These are phyloP conservation scores for Cordyceps cateniannulata DNA, from an alignment of 2,329 filamentous ascomycete species.

Conservation along the genomic window DNA sequence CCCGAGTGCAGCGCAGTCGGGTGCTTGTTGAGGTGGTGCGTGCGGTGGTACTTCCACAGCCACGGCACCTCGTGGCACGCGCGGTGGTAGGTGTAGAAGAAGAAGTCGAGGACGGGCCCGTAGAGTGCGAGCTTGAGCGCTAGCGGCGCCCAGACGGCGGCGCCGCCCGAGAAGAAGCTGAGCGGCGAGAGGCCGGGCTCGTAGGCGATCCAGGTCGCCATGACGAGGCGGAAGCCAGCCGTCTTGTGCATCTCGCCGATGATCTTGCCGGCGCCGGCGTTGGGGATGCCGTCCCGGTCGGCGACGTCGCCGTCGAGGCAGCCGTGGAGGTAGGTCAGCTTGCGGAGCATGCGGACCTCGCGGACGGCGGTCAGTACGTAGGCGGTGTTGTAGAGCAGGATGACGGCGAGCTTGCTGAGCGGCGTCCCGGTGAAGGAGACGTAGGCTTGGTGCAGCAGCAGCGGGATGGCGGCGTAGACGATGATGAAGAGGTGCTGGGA, in stretches of 20 bases:
- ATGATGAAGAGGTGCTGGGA: conserved; percentile 27
- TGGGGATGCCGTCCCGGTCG: conserved; percentile 28
- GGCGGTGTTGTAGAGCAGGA: conserved; percentile 23
- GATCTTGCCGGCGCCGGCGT: conserved; percentile 22
- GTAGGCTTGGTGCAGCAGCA: conserved; percentile 20
- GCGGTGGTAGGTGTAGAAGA: conserved; percentile 36
- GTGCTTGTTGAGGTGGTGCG: conserved; percentile 39
- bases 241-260: conserved; percentile 21
- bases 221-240: conserved; percentile 19
- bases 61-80: conserved; percentile 33
- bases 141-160: conserved; percentile 21
- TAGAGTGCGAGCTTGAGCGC: conserved; percentile 27
- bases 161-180: not conserved
- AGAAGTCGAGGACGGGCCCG: conserved; percentile 34
- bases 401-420: conserved; percentile 11
- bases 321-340: conserved; percentile 25
- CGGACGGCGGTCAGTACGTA: conserved; percentile 26
- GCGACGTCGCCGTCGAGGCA: conserved; percentile 24
- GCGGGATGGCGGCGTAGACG: conserved; percentile 21
- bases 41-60: conserved; percentile 35
- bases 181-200: conserved; percentile 11
- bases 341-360: conserved; percentile 24
- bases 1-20: conserved; percentile 32
- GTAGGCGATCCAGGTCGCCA: conserved; percentile 22
- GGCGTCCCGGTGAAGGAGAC: conserved; percentile 13